Evolutionary conservation across 805 yeast genomes (phyloP), one percentile per base, ranked within the genome.

Genomic region (Candida khao-thaluensis): DNA sequence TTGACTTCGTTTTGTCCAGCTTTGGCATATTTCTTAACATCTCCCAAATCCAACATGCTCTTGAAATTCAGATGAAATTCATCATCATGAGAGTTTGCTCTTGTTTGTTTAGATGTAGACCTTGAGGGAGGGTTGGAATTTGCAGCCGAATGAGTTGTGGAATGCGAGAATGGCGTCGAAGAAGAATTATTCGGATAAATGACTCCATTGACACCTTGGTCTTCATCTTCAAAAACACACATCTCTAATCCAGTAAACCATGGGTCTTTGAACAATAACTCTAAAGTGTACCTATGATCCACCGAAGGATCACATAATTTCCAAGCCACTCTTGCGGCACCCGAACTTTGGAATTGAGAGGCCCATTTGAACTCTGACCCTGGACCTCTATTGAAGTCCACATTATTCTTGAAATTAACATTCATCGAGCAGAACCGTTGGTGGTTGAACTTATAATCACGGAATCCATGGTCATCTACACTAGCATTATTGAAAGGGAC

Each of bases 291-390:
- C 45, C 95, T 67, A 6, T 75, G 66, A 1, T 50, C 52, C 0
- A 74, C 66, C 17, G 76, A 64, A 3, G 88, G 87, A 52, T 84
- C 89, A 50, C 83, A 76, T 37, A 85, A 59, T 56, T 84, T 76
- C 88, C 90, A 83, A 7, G 86, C 80, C 5, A 72, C 79, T 51
- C 93, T 70, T 1, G 89, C 77, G 17, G 82, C 80, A 9, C 81
- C 81, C 1, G 74, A 57, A 30, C 74, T 71, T 22, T 73, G 74
- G 58, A 74, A 80, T 43, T 71, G 79, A 40, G 77, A 72, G 0
- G 88, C 89, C 70, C 77, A 77, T 50, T 76, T 78, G 57, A 79
- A 83, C 52, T 85, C 93, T 4, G 74, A 59, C 12, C 91, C 90
- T 1, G 93, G 93, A 2, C 82, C 81, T 41, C 70, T 67, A 25